Percentiles rank a stretch among this genome's conserved stretches.
phyloP scores from a whole-genome alignment of 768 basidiomycete genomes.

The Pleurotus tuber-regium region DNA sequence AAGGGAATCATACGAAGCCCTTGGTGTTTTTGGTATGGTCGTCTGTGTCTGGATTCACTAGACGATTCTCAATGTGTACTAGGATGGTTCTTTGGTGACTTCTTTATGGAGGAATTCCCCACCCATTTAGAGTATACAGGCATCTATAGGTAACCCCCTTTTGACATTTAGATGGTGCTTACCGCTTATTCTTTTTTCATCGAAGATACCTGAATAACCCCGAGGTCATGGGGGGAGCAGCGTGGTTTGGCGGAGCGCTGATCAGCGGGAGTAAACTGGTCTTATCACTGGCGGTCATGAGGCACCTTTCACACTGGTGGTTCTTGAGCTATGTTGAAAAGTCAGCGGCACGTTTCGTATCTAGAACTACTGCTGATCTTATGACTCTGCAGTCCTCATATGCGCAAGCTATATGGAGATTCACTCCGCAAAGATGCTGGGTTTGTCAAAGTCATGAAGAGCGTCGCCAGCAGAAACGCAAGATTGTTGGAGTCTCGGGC shows the following conservation, averaged over 20 bases:
- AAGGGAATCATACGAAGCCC: slow-evolving; percentile 85
- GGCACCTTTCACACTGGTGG: slow-evolving; percentile 93
- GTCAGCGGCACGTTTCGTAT: slow-evolving; percentile 43
- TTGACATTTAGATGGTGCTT: slow-evolving; percentile 1
- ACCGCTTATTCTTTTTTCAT: background rate
- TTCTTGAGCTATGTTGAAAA: slow-evolving; percentile 91
- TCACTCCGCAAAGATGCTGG: slow-evolving; percentile 94
- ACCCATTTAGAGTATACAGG: slow-evolving; percentile 91
- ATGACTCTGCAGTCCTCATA: slow-evolving; percentile 75
- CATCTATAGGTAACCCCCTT: slow-evolving; percentile 74
- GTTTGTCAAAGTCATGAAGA: slow-evolving; percentile 97
- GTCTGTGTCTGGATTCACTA: background rate
- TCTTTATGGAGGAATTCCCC: slow-evolving; percentile 94
- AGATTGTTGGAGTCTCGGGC: slow-evolving; percentile 72
- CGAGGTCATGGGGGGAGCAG: slow-evolving; percentile 92
- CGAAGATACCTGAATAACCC: slow-evolving; percentile 89
- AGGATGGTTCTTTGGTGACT: slow-evolving; percentile 99
- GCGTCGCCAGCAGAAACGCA: slow-evolving; percentile 82
- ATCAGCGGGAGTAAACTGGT: slow-evolving; percentile 95
- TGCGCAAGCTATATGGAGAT: slow-evolving; percentile 94
- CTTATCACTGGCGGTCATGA: slow-evolving; percentile 76
- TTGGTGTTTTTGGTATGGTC: slow-evolving; percentile 83
- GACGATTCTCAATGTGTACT: slow-evolving; percentile 2
- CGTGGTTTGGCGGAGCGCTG: slow-evolving; percentile 90
- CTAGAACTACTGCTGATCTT: slow-evolving; percentile 4